Percentiles rank a stretch among this genome's conserved stretches.
These are phyloP conservation scores for Chlamydomonas sp. DNA, from an alignment of 139 green algal genomes.

Conservation along the genomic window DNA sequence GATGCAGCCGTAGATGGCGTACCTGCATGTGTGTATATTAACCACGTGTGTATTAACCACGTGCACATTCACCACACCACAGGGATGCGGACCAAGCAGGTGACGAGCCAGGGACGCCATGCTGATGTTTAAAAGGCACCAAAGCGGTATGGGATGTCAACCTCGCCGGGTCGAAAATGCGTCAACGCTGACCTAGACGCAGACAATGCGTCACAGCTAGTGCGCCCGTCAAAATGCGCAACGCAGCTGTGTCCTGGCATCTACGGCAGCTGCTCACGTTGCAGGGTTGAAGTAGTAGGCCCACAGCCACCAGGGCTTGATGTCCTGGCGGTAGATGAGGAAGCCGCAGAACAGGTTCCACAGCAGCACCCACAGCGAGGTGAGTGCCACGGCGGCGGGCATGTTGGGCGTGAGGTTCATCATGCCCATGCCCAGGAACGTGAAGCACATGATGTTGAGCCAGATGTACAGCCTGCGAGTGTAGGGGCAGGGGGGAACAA, in stretches of 20 bases:
- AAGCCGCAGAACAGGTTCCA: constrained; percentile 2
- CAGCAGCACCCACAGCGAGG: not conserved
- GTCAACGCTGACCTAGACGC: too few species aligned
- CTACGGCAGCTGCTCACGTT: not conserved
- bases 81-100: too few species aligned
- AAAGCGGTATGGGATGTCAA: too few species aligned
- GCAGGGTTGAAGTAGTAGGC: constrained; percentile 5
- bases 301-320: constrained; percentile 6
- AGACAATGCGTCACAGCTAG: too few species aligned
- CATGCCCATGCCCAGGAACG: not conserved
- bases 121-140: too few species aligned
- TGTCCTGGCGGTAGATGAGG: constrained; percentile 12
- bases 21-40: not conserved
- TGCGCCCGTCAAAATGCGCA: too few species aligned
- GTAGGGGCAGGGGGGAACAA: too few species aligned
- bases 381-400: not conserved
- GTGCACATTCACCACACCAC: too few species aligned
- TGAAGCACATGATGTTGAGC: not conserved
- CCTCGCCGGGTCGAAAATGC: too few species aligned
- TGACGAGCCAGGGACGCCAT: too few species aligned
- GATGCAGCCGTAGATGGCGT: constrained; percentile 9
- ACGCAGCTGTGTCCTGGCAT: too few species aligned
- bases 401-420: constrained; percentile 8
- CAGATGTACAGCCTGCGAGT: not conserved
- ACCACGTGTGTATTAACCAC: too few species aligned